phyloP scores from a whole-genome alignment of 176 grass and related monocot species.

The Calamus simplicifolius region DNA sequence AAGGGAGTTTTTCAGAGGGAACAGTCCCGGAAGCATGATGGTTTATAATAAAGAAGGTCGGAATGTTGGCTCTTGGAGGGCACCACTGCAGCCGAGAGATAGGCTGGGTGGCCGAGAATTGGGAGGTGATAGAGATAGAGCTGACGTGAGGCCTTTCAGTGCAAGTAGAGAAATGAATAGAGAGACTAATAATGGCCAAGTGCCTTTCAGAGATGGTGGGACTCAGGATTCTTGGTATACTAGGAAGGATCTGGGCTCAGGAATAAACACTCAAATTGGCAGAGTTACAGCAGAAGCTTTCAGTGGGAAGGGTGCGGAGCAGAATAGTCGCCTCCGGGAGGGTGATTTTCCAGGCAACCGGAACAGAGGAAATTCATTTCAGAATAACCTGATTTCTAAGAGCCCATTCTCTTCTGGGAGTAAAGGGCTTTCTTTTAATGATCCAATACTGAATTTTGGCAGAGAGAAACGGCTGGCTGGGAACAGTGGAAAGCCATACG shows the following conservation, averaged over 20 bases:
- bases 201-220: constrained; percentile 23
- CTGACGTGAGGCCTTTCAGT: constrained; percentile 43
- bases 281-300: constrained; percentile 37
- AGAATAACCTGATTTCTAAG: constrained; percentile 53
- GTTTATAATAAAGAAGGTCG: constrained; percentile 27
- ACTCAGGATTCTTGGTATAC: constrained; percentile 51
- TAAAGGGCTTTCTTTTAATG: constrained; percentile 41
- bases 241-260: constrained; percentile 20
- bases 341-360: constrained; percentile 47
- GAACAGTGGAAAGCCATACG: constrained; percentile 37
- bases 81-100: constrained; percentile 31
- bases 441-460: constrained; percentile 32
- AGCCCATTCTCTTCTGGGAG: constrained; percentile 32
- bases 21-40: constrained; percentile 27
- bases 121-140: constrained; percentile 25
- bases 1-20: constrained; percentile 44
- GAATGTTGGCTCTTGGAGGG: constrained; percentile 47
- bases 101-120: constrained; percentile 3
- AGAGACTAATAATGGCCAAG: constrained; percentile 16
- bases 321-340: constrained; percentile 16
- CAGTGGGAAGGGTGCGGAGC: constrained; percentile 22
- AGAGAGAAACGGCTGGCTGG: constrained; percentile 43
- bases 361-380: constrained; percentile 53
- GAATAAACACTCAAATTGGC: constrained; percentile 19
- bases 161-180: constrained; percentile 41